Base-by-base conservation (phyloP, 495 filamentous ascomycete species). In the Tetracladium setigerum region DNA sequence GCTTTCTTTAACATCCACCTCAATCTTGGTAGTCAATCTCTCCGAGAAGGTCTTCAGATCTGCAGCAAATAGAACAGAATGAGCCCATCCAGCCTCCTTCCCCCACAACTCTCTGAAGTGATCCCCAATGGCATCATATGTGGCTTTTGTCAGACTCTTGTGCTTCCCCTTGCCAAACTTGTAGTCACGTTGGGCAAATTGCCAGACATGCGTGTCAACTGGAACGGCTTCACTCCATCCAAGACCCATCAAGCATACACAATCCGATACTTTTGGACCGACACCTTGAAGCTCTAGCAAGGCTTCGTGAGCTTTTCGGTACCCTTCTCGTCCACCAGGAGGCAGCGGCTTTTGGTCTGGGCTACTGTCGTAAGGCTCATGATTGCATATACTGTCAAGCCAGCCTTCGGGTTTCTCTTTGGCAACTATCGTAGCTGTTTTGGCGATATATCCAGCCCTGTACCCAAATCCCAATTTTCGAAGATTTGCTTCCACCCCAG, bases 181-280 rank as follows among this genome's bases (percentile, higher is more conserved):
- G 64, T 99, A 99, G 62, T 97, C 94, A 38, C 92, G 72, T 59
- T 91, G 87, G 1, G 92, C 92, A 51, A 99, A 96, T 68, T 99
- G 89, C 89, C 89, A 95, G 27, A 98, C 91, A 72, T 99, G 92
- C 3, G 92, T 99, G 66, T 99, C 92, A 24, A 99, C 83, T 1
- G 92, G 92, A 2, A 99, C 89, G 5, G 89, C 79, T 62, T 96
- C 92, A 6, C 84, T 81, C 89, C 94, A 97, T n/a, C 91, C 91
- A 5, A 99, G 68, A 11, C 92, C 95, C 88, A 99, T 95, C 32
- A 99, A 65, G 62, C 85, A 95, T 5, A 97, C 89, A 61, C 92
- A 99, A 62, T 99, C 92, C 4, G 94, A 82, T 5, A 99, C 92
- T 62, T 99, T 99, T 0, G 92, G 92, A 0, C 92, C 92, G 7